Conservation (phyloP, 1,139 yeast species). For the Martiniozyma asiatica region DNA sequence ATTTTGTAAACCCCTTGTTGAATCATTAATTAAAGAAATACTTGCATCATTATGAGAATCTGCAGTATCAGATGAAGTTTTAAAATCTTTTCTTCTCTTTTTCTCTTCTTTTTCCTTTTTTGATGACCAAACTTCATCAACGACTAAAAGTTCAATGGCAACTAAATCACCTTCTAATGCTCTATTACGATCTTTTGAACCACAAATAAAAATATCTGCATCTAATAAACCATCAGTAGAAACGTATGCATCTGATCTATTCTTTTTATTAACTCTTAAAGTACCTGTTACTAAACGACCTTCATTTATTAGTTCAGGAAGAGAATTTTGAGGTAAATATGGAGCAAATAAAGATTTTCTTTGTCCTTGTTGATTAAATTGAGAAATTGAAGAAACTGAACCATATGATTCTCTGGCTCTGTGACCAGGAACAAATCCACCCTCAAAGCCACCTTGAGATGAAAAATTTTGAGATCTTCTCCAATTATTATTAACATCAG, state of each 20-base stretch:
- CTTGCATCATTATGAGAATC: slow-evolving; percentile 69
- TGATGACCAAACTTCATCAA: slow-evolving; percentile 95
- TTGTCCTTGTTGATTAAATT: slow-evolving; percentile 26
- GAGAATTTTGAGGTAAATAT: slow-evolving; percentile 82
- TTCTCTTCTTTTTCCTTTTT: slow-evolving; percentile 95
- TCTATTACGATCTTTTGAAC: slow-evolving; percentile 96
- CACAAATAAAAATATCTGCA: slow-evolving; percentile 95
- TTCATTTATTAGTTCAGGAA: slow-evolving; percentile 80
- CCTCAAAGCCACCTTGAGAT: slow-evolving; percentile 19
- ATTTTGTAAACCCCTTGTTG: slow-evolving; percentile 3
- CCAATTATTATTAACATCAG: slow-evolving; percentile 65
- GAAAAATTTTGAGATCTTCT: slow-evolving; percentile 25
- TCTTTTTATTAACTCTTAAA: slow-evolving; percentile 86
- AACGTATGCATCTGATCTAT: slow-evolving; percentile 94
- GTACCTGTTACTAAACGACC: slow-evolving; percentile 91
- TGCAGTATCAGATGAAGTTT: slow-evolving; percentile 27
- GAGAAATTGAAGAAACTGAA: slow-evolving; percentile 46
- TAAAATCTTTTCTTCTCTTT: slow-evolving; percentile 75
- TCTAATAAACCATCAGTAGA: slow-evolving; percentile 91
- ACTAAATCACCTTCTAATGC: slow-evolving; percentile 95
- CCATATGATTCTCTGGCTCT: slow-evolving; percentile 61
- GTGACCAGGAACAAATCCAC: slow-evolving; percentile 57
- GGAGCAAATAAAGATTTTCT: slow-evolving; percentile 94
- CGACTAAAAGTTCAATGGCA: slow-evolving; percentile 86
- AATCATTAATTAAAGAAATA: slow-evolving; percentile 21